Evolutionary conservation across 164 flowering plant species (phyloP), one percentile per base, ranked within the genome.

Genomic region (Vitis cinerea): DNA sequence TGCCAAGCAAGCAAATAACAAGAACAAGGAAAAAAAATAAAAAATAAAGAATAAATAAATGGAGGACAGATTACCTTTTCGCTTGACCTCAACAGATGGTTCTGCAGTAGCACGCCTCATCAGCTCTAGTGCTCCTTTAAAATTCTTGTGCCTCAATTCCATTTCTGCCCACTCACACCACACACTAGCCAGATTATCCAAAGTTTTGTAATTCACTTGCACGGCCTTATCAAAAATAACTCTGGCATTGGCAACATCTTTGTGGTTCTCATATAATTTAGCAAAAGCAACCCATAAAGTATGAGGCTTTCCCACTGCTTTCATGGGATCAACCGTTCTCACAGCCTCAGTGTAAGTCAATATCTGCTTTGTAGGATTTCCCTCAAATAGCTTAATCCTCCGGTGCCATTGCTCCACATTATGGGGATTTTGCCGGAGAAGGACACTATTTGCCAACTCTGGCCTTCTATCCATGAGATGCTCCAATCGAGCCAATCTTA

Each of bases 91-190:
- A 58, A 88, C 93, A 5, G 99, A 87, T 52, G 99, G 99, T 75
- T 81, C 94, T 66, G 99, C 93, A 1, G 99, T 95, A 15, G 98
- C 98, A 7, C 94, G 88, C 66, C 89, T 84, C 97, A 95, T 85
- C 77, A 95, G 74, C 55, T 84, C 96, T 74, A 88, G 65, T 9
- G 99, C 99, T 63, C 90, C 94, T 70, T 82, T 87, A 71, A 93
- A 86, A 74, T 90, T 91, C 67, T 89, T 83, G 76, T 95, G 91
- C 66, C 84, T 84, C 64, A 90, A 71, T 69, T 93, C 98, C 94
- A 93, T 93, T 77, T 95, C 99, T 0, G 96, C 96, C 98, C 98
- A 95, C 66, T 88, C 99, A 74, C 98, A 91, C 96, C 97, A 95
- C 47, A 95, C 66, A 69, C 93, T 90, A 12, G 99, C 99, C 55